Base-by-base conservation (phyloP, 306 rosid genomes). In the Trifolium dubium region DNA sequence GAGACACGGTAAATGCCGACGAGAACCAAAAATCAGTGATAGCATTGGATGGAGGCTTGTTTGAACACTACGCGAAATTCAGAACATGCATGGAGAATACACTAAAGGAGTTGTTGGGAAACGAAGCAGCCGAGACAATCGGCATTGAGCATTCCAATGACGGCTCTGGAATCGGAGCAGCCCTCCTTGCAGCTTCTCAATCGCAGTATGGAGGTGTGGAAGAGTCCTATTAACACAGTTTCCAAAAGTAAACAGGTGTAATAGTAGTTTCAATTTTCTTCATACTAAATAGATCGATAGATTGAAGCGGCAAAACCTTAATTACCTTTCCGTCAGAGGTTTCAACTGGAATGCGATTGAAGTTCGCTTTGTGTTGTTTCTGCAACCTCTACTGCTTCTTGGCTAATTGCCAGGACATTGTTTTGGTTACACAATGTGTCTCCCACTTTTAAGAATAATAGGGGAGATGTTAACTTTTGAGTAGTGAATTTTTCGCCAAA, bases 101-200 rank as follows among this genome's bases (percentile, higher is more conserved):
- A 58, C 81, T 95, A 40, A 82, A 86, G 63, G 99, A 92, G 75
- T 83, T 95, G 84, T 63, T 95, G 69, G 99, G 99, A 62, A 96
- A 79, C 17, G 85, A 88, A 53, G 89, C 76, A 11, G 87, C 97
- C 3, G 82, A 83, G 39, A 80, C 77, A 78, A 46, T 92, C 70
- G 83, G 82, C 5, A 19, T 90, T 35, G 88, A 87, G 85, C 98
- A 81, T 56, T 88, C 89, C 35, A 92, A 82, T 2, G 99, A 95
- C 44, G 99, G 99, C 54, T 95, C 99, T 0, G 99, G 99, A 67
- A 84, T 92, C 41, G 99, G 99, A 68, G 99, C 99, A 19, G 90
- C 97, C 43, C 92, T 95, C 60, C 82, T 95, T 15, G 97, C 99
- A n/a, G 98, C 99, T 32, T 92, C 99, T 79, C 87, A 92, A 71